These are phyloP conservation scores for Phytophthora megakarya DNA, from an alignment of 352 stramenopile species.

Conservation along the genomic window DNA sequence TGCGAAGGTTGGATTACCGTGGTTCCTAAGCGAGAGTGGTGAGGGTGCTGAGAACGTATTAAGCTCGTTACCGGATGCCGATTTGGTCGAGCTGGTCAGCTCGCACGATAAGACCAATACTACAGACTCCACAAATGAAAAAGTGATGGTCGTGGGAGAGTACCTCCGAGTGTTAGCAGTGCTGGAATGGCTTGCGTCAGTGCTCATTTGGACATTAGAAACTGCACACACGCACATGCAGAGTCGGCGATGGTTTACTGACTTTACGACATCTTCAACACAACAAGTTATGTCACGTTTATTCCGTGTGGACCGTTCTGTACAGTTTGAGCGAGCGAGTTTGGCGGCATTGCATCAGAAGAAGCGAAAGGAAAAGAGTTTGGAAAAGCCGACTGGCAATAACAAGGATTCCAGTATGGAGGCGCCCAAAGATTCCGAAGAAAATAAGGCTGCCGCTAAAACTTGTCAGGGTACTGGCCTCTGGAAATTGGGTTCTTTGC, in stretches of 20 bases:
- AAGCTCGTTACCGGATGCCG: constrained; percentile 60
- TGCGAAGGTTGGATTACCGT: constrained; percentile 46
- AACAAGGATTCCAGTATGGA: constrained; percentile 31
- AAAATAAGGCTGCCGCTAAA: constrained; percentile 4
- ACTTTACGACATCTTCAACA: constrained; percentile 64
- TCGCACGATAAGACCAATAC: constrained; percentile 20
- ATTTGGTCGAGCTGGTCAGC: constrained; percentile 52
- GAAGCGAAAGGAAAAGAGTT: constrained; percentile 25
- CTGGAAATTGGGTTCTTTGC: constrained; percentile 84
- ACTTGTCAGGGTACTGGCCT: constrained; percentile 35
- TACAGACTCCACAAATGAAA: constrained; percentile 27
- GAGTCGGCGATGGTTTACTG: constrained; percentile 77
- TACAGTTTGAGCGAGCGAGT: constrained; percentile 76
- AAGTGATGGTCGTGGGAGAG: constrained; percentile 55
- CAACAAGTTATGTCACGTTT: constrained; percentile 64
- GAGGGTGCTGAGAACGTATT: constrained; percentile 67
- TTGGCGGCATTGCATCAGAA: constrained; percentile 62
- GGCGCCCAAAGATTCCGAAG: background rate
- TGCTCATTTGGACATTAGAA: constrained; percentile 82
- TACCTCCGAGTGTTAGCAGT: constrained; percentile 73
- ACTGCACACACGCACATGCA: constrained; percentile 73
- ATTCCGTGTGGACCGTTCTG: constrained; percentile 69
- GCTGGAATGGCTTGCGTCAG: constrained; percentile 79
- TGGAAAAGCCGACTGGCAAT: constrained; percentile 2
- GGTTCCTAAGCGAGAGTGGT: constrained; percentile 48